A percentile compares a stretch with the other conserved stretches of the same genome.
phyloP scores from a whole-genome alignment of 768 basidiomycete genomes.

The Thelephora aurantiotincta region DNA sequence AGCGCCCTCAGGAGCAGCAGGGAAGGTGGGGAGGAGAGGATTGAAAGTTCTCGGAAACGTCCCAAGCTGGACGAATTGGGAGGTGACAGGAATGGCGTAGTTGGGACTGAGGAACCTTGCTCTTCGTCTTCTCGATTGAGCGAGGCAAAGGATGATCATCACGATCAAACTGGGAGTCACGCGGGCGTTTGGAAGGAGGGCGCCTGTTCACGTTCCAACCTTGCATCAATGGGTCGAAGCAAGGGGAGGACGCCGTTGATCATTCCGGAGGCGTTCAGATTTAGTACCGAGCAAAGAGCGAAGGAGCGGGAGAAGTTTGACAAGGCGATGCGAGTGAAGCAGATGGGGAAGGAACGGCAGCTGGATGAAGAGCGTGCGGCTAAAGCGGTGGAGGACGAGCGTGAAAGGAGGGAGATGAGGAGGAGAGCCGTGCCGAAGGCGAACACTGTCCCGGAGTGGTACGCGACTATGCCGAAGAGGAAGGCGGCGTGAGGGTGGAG shows the following conservation, averaged over 20 bases:
- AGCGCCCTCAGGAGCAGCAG: too few relatives aligned
- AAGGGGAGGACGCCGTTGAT: slow-evolving; percentile 32
- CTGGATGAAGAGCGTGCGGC: slow-evolving; percentile 32
- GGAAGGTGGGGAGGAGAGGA: background rate
- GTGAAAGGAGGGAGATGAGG: slow-evolving; percentile 45
- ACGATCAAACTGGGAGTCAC: too few relatives aligned
- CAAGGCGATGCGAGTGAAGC: slow-evolving; percentile 37
- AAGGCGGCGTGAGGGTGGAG: slow-evolving; percentile 9
- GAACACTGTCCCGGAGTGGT: slow-evolving; percentile 67
- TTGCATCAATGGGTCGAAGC: background rate
- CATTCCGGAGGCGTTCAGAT: slow-evolving; percentile 29
- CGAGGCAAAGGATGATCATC: slow-evolving; percentile 24
- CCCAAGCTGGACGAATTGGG: background rate
- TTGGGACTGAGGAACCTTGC: background rate
- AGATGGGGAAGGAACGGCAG: slow-evolving; percentile 32
- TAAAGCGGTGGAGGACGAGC: slow-evolving; percentile 42
- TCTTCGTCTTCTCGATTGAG: background rate
- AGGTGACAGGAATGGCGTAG: background rate
- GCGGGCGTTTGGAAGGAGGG: too few relatives aligned
- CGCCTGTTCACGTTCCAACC: background rate
- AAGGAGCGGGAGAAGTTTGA: slow-evolving; percentile 56
- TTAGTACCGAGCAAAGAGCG: slow-evolving; percentile 42
- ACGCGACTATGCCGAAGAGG: slow-evolving; percentile 53
- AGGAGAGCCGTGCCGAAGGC: slow-evolving; percentile 53
- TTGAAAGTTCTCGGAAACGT: background rate